Percentiles rank a stretch among this genome's conserved stretches.
Conservation (phyloP, 495 filamentous ascomycete species). For the Penicillium odoratum region DNA sequence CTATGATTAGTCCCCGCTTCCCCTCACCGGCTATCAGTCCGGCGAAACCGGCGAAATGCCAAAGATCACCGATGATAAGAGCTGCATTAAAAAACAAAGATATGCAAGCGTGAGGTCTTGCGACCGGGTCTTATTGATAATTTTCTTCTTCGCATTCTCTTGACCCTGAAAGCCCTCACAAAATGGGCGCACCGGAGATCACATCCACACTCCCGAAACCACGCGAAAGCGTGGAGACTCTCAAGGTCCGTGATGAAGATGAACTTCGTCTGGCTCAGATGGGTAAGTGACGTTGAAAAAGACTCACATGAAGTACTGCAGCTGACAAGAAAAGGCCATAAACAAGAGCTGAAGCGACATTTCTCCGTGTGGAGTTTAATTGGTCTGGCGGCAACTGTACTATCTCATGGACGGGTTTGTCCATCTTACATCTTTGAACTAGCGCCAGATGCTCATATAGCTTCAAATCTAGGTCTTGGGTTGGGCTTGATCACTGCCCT, state of each 20-base stretch:
- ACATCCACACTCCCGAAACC: neutral
- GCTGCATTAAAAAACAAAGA: conserved; percentile 11
- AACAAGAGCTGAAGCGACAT: conserved; percentile 41
- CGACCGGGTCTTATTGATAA: neutral
- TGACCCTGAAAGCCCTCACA: neutral
- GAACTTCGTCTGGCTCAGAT: conserved; percentile 45
- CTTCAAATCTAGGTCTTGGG: conserved; percentile 30
- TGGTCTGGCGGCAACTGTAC: conserved; percentile 43
- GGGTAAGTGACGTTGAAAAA: conserved; percentile 27
- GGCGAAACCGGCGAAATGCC: conserved; percentile 20
- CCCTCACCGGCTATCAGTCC: conserved; percentile 15
- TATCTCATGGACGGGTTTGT: conserved; percentile 42
- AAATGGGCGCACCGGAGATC: conserved; percentile 16
- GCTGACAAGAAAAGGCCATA: conserved; percentile 30
- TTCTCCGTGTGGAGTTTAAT: conserved; percentile 43
- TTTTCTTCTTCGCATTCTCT: neutral
- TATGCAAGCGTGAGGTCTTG: neutral
- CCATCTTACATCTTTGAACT: no score
- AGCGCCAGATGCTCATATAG: neutral
- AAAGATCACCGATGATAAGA: conserved; percentile 21
- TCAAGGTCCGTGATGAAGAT: conserved; percentile 34
- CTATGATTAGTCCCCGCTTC: conserved; percentile 18
- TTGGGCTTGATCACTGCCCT: conserved; percentile 40
- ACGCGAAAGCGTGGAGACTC: neutral
- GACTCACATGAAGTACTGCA: neutral